Evolutionary conservation across 2,329 filamentous ascomycete species (phyloP).

Genomic region (Epichloe hybrida): DNA sequence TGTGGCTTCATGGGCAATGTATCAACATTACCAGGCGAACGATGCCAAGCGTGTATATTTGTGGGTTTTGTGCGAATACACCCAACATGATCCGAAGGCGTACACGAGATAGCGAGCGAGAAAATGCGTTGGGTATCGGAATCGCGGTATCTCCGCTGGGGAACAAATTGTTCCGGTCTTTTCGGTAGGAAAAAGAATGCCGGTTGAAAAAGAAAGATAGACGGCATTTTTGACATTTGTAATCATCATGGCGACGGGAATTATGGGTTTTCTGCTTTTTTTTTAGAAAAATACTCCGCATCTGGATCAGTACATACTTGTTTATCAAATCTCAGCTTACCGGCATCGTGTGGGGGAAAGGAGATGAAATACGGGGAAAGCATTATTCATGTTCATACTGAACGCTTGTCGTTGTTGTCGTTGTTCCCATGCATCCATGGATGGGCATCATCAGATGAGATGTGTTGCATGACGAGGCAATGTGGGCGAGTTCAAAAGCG

Average conservation of each 20-base stretch:
- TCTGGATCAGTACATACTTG: too few species aligned
- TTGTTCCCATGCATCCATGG: neutral
- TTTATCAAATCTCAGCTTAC: too few species aligned
- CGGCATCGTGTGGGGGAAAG: neutral
- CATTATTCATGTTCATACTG: neutral
- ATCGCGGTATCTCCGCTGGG: slow-evolving; percentile 24
- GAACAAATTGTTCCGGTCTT: slow-evolving; percentile 29
- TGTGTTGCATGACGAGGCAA: neutral
- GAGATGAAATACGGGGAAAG: neutral
- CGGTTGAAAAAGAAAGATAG: neutral
- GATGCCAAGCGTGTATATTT: slow-evolving; percentile 49
- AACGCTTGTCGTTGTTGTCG: neutral
- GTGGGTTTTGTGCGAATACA: slow-evolving; percentile 48
- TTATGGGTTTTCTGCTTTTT: neutral
- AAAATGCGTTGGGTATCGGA: slow-evolving; percentile 23
- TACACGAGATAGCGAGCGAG: slow-evolving; percentile 25
- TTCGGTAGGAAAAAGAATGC: slow-evolving; percentile 19
- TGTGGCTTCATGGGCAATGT: slow-evolving; percentile 51
- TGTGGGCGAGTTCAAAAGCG: neutral
- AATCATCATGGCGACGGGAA: neutral
- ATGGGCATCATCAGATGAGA: neutral
- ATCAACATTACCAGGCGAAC: slow-evolving; percentile 43
- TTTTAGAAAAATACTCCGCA: too few species aligned
- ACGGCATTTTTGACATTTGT: neutral
- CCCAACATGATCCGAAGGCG: slow-evolving; percentile 38